Conservation (phyloP, 73 alveolate genomes). For the Effrenium voratum region DNA sequence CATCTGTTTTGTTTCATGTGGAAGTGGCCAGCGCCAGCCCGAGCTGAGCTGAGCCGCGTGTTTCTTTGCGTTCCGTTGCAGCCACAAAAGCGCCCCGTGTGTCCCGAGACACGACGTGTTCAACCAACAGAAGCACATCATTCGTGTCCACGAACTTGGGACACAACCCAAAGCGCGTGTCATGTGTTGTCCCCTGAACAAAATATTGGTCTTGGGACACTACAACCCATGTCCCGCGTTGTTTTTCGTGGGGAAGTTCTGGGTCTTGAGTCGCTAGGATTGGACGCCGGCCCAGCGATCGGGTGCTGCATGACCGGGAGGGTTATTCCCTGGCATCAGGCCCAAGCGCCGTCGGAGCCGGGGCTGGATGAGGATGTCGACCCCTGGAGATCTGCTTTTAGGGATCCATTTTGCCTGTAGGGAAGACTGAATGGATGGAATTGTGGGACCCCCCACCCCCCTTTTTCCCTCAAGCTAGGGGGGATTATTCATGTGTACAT, state of each 20-base stretch:
- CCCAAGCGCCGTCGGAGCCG: neutral
- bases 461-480: too few species aligned
- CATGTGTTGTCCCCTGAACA: neutral
- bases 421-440: too few species aligned
- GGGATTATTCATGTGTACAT: too few species aligned
- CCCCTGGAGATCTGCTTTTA: too few species aligned
- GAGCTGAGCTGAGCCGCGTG: too few species aligned
- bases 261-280: constrained; percentile 51
- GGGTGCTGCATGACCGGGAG: constrained; percentile 97
- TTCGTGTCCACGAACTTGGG: neutral
- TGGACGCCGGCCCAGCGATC: constrained; percentile 97
- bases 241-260: neutral
- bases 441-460: too few species aligned
- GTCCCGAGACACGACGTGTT: neutral
- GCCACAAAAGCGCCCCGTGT: too few species aligned
- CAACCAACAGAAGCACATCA: neutral
- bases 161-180: neutral
- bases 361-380: neutral
- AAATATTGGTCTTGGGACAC: too few species aligned
- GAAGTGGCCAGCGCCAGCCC: too few species aligned
- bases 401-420: too few species aligned
- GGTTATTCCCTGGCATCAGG: constrained; percentile 95
- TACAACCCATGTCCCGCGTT: neutral
- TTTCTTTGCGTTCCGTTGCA: too few species aligned
- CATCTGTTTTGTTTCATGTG: too few species aligned